Base-by-base conservation (phyloP, 2,329 filamentous ascomycete genomes). In the Pseudogymnoascus sp. region DNA sequence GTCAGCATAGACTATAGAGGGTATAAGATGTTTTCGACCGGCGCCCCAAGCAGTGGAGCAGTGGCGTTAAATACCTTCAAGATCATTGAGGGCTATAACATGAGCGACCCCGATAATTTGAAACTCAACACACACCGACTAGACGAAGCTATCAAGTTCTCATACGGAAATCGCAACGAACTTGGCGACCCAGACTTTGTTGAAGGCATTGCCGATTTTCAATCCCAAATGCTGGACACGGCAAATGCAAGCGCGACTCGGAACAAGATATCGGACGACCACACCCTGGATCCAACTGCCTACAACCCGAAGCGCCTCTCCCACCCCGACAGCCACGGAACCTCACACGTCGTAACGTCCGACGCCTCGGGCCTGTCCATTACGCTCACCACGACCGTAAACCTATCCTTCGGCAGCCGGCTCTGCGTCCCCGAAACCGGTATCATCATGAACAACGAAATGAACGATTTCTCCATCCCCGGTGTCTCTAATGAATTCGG, bases 101-200 rank as follows among this genome's bases (percentile, higher is more conserved):
- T 85, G 25, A 85, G 84, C 63, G 71, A 78, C 6, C 63, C 68
- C 33, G 68, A 73, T 9, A 75, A 82, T 43, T 72, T 73, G 18
- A 86, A 90, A 66, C 75, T 95, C 0, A 90, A 86, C 37, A 87
- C 87, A 0, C 94, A 97, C 74, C 84, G 89, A 12, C 81, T 96
- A 65, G 85, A 91, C 69, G 94, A 97, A 77, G 88, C 91, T 11
- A 90, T 96, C 76, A 83, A 91, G 20, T 97, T 96, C 72, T 91
- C 84, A 2, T 97, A 97, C 71, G 91, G 87, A 3, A 77, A 88
- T 67, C 85, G 91, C 62, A 80, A 85, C n/a, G 80, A 86, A 28
- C 81, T 97, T 0, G 93, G 91, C 4, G 94, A 97, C 71, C 94
- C 93, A 0, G 78, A 76, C 1, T 96, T 88, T 71, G 82, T 95